Evolutionary conservation across 805 yeast species (phyloP).

Genomic region (Groenewaldozyma salmanticensis): DNA sequence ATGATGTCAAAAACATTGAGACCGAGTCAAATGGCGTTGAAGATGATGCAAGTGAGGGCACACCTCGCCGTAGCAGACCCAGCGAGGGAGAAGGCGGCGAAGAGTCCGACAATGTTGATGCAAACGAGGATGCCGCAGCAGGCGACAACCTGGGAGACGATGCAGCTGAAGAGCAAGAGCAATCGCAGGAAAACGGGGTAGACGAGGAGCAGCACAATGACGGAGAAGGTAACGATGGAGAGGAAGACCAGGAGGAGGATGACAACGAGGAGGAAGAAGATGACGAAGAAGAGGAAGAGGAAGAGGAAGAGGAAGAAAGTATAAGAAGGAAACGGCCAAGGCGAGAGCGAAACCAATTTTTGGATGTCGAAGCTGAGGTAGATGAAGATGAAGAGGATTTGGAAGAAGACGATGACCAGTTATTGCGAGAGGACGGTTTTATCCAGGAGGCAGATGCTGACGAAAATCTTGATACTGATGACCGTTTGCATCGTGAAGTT

Average conservation of each 20-base stretch:
- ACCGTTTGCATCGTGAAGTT: constrained; percentile 80
- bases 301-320: constrained; percentile 73
- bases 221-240: constrained; percentile 44
- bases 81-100: constrained; percentile 23
- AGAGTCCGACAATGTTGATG: constrained; percentile 34
- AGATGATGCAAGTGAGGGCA: no score
- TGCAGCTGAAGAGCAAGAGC: neutral
- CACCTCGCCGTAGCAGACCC: no score
- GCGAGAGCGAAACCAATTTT: constrained; percentile 64
- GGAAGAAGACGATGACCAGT: constrained; percentile 92
- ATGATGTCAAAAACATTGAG: constrained; percentile 10
- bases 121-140: constrained; percentile 24
- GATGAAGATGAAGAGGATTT: constrained; percentile 94
- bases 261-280: constrained; percentile 32
- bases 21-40: no score
- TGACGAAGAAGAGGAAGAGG: constrained; percentile 90
- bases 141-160: neutral
- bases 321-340: constrained; percentile 31
- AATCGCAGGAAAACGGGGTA: neutral
- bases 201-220: constrained; percentile 41
- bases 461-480: constrained; percentile 50
- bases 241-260: constrained; percentile 54
- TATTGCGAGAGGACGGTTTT: constrained; percentile 59
- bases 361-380: constrained; percentile 98
- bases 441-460: constrained; percentile 44